Conservation (phyloP, 2,329 filamentous ascomycete species). For the Calonectria hongkongensis region DNA sequence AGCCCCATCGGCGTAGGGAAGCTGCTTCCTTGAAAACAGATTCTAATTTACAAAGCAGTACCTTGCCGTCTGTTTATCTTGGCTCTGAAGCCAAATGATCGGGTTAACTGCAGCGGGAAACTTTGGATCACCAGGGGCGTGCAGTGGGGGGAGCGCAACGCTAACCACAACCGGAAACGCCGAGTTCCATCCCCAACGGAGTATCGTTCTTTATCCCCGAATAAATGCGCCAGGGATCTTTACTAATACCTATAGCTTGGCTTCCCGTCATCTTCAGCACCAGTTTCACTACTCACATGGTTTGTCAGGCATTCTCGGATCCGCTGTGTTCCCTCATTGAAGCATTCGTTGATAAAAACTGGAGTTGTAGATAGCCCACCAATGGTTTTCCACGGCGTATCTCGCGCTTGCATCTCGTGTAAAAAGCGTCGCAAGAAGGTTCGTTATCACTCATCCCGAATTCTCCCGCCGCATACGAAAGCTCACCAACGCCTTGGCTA, state of each 20-base stretch:
- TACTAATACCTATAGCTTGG: background rate
- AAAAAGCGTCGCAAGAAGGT: slow-evolving; percentile 30
- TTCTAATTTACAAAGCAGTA: no score
- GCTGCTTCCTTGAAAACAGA: no score
- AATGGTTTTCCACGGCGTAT: slow-evolving; percentile 26
- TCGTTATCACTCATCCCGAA: background rate
- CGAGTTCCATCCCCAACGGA: background rate
- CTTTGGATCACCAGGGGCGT: background rate
- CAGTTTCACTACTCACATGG: background rate
- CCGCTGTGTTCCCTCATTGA: background rate
- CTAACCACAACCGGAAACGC: slow-evolving; percentile 12
- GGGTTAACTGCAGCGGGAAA: no score
- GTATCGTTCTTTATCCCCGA: slow-evolving; percentile 4
- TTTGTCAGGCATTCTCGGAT: no score
- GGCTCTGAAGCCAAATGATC: no score
- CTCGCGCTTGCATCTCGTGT: slow-evolving; percentile 17
- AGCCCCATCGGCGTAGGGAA: no score
- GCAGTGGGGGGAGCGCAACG: slow-evolving; percentile 23
- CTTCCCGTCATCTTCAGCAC: background rate
- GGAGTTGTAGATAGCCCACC: background rate
- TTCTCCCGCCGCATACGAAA: background rate
- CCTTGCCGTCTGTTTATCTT: no score
- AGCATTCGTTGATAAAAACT: no score
- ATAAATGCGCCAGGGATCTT: background rate
- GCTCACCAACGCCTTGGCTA: background rate